Evolutionary conservation across 2,329 filamentous ascomycete genomes (phyloP), one percentile per base, ranked within the genome.

Genomic region (Daldinia sp.): DNA sequence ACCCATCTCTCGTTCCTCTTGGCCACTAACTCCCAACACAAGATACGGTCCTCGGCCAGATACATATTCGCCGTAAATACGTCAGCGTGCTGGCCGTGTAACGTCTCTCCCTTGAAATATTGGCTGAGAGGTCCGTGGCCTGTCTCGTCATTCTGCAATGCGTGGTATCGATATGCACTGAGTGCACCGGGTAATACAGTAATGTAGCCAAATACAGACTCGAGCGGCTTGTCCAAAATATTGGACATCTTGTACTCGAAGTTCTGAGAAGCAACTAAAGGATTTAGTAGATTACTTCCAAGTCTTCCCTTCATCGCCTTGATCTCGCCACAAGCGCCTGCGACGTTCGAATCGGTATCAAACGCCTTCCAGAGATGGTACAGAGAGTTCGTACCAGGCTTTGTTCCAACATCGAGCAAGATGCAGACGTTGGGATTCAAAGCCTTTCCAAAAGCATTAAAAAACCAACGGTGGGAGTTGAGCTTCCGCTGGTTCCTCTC

Each of bases 211-310:
- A 99, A 99, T 0, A 94, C 92, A 3, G 94, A 98, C 76, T 99
- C 95, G 37, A 99, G 82, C 1, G 95, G 95, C 80, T 99, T 99
- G 77, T 99, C 95, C 43, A 99, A 85, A 74, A 99, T 99, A 74
- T 99, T 99, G 77, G 93, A 97, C 91, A 99, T 97, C 85, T 99
- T 99, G 85, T 99, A 99, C 81, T 99, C 95, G 72, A 99, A 99
- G 75, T 99, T 99, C 74, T 99, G 95, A 0, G 94, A 94, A 1
- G 95, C 95, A 19, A 99, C 92, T 3, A 99, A 85, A 0, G 95
- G 95, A 73, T 98, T 99, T 69, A 97, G 77, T 32, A 99, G 85
- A 72, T 96, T 93, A 78, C 91, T 94, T 67, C 94, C 94, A 60
- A 85, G 88, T 3, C 87, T 87, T 23, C 90, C 90, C 80, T 98